Percentiles rank a stretch among this genome's conserved stretches.
phyloP scores from a whole-genome alignment of 2,329 filamentous ascomycete genomes.

The Colletotrichum australisinense region DNA sequence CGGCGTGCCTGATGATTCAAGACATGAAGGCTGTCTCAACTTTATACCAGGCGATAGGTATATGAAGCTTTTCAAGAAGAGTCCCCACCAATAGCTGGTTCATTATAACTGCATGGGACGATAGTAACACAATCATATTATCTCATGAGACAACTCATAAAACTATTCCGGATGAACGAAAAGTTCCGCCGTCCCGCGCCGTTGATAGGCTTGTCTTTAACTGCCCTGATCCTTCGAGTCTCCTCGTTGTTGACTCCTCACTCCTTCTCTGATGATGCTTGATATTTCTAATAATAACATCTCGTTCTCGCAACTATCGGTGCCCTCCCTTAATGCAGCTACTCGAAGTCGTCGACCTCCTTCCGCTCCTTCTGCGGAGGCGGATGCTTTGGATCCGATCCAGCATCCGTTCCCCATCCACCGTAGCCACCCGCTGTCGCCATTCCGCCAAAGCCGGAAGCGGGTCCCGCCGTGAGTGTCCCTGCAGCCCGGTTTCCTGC shows the following conservation, averaged over 20 bases:
- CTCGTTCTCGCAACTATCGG: conserved; percentile 4
- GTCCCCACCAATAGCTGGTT: neutral
- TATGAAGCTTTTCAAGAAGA: neutral
- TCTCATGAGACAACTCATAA: neutral
- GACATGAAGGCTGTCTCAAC: neutral
- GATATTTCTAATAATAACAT: neutral
- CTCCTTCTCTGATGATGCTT: neutral
- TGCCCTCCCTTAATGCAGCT: neutral
- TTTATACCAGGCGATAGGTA: neutral
- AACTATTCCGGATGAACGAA: neutral
- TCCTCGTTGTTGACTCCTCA: neutral
- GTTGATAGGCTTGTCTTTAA: neutral
- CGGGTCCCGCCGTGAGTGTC: conserved; percentile 43
- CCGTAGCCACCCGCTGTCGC: conserved; percentile 45
- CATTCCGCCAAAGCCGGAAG: conserved; percentile 45
- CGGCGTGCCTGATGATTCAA: neutral
- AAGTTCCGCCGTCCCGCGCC: neutral
- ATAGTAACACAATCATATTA: neutral
- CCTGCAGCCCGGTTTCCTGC: conserved; percentile 53
- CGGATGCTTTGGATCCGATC: conserved; percentile 49
- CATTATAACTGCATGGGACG: neutral
- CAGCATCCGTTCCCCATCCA: conserved; percentile 48
- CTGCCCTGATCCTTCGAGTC: neutral
- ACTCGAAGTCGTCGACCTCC: conserved; percentile 11
- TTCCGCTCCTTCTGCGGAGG: conserved; percentile 36